These are phyloP conservation scores for Gracilaria vermiculophylla DNA, from an alignment of 23 red algal species.

Conservation along the genomic window DNA sequence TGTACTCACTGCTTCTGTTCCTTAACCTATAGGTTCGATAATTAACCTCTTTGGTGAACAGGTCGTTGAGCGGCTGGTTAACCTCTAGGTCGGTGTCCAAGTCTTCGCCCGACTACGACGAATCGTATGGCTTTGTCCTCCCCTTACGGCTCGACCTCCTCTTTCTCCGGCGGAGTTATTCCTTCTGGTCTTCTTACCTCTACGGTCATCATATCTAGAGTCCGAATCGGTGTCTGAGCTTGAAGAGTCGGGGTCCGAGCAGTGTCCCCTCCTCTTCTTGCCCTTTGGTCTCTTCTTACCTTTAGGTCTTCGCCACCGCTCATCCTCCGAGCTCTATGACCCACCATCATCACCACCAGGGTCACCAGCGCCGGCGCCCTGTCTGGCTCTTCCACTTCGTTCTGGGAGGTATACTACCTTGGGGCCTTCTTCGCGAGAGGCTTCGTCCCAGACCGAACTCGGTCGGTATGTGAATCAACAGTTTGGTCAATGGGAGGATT, in stretches of 20 bases:
- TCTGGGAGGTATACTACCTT: background rate
- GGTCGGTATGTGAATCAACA: background rate
- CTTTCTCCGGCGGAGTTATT: too few relatives aligned
- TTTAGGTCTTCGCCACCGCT: background rate
- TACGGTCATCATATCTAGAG: background rate
- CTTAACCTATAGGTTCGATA: too few relatives aligned
- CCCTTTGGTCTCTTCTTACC: background rate
- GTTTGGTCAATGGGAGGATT: background rate
- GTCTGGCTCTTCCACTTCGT: background rate
- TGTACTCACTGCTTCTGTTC: too few relatives aligned
- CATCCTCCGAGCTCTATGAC: background rate
- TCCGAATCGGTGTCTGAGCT: too few relatives aligned
- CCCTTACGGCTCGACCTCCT: too few relatives aligned
- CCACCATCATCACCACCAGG: background rate
- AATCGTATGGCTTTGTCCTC: too few relatives aligned
- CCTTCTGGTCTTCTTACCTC: background rate
- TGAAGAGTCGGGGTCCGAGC: too few relatives aligned
- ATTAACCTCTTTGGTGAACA: too few relatives aligned
- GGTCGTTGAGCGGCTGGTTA: too few relatives aligned
- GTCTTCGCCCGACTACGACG: too few relatives aligned
- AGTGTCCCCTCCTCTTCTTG: background rate
- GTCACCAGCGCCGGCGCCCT: background rate
- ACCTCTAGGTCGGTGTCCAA: too few relatives aligned
- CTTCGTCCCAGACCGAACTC: background rate
- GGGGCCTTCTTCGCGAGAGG: background rate